Percentiles rank a stretch among this genome's conserved stretches.
Conservation (phyloP, 345 rosid genomes). For the Erodium maritimum region DNA sequence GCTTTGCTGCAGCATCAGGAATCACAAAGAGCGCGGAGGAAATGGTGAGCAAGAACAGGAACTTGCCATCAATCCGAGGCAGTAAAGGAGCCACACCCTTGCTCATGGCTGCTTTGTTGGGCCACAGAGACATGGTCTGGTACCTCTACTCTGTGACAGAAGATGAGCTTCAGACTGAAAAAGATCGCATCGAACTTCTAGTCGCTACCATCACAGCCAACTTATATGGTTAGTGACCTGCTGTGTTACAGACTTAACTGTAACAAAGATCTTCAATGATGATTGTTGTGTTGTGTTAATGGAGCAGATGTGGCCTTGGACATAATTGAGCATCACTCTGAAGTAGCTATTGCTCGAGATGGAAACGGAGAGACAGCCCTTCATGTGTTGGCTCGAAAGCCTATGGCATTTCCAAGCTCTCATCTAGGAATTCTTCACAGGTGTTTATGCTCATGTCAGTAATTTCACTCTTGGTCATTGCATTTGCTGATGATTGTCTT, state of each 20-base stretch:
- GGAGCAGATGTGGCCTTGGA: slow-evolving; percentile 22
- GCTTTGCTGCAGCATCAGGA: slow-evolving; percentile 27
- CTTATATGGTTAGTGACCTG: slow-evolving; percentile 15
- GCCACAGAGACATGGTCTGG: slow-evolving; percentile 27
- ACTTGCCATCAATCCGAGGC: slow-evolving; percentile 23
- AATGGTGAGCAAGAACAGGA: slow-evolving; percentile 21
- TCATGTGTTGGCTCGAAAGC: slow-evolving; percentile 24
- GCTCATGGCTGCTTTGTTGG: slow-evolving; percentile 25
- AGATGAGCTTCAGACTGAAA: slow-evolving; percentile 11
- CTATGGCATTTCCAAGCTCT: slow-evolving; percentile 14
- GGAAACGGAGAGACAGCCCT: slow-evolving; percentile 25
- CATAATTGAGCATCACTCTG: slow-evolving; percentile 19
- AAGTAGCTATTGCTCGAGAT: slow-evolving; percentile 21
- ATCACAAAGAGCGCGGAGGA: slow-evolving; percentile 19
- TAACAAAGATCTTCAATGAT: too few relatives aligned
- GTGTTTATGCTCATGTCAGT: slow-evolving; percentile 14
- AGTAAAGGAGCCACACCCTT: slow-evolving; percentile 22
- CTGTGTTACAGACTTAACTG: too few relatives aligned
- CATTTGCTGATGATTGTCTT: too few relatives aligned
- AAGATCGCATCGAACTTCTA: slow-evolving; percentile 18
- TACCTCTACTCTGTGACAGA: slow-evolving; percentile 19
- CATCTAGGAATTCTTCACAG: slow-evolving; percentile 13
- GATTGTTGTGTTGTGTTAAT: too few relatives aligned
- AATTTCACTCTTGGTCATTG: too few relatives aligned
- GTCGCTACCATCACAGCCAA: slow-evolving; percentile 17